phyloP scores from a whole-genome alignment of 495 filamentous ascomycete genomes.

The Aspergillus biplanus region DNA sequence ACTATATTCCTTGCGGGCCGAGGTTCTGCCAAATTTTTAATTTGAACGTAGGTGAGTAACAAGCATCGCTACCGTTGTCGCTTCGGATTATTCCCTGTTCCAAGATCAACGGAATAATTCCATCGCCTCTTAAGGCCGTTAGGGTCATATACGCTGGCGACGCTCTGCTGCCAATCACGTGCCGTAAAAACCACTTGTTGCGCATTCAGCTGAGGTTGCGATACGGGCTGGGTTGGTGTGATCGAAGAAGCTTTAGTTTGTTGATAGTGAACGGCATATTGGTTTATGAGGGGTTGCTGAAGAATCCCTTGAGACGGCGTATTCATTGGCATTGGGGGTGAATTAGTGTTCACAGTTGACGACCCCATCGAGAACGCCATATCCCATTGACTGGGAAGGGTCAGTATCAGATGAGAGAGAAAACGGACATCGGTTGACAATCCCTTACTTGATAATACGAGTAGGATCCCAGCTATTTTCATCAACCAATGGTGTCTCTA shows the following conservation, averaged over 20 bases:
- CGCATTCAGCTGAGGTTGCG: slow-evolving; percentile 58
- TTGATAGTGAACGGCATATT: slow-evolving; percentile 47
- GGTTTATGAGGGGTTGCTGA: slow-evolving; percentile 32
- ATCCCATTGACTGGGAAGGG: slow-evolving; percentile 75
- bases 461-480: slow-evolving; percentile 86
- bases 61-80: slow-evolving; percentile 36
- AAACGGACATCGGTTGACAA: not conserved
- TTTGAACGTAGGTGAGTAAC: not conserved
- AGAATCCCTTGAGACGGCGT: slow-evolving; percentile 40
- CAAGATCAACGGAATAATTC: slow-evolving; percentile 51
- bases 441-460: slow-evolving; percentile 86
- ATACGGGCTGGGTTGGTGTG: slow-evolving; percentile 50
- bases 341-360: slow-evolving; percentile 52
- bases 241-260: slow-evolving; percentile 39
- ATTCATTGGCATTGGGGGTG: slow-evolving; percentile 47
- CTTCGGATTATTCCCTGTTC: slow-evolving; percentile 36
- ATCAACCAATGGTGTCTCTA: slow-evolving; percentile 65
- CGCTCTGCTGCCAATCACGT: slow-evolving; percentile 94
- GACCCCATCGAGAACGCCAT: slow-evolving; percentile 77
- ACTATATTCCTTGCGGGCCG: not conserved
- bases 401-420: slow-evolving; percentile 31
- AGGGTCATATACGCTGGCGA: slow-evolving; percentile 83
- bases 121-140: slow-evolving; percentile 77
- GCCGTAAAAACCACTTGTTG: slow-evolving; percentile 79
- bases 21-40: not conserved